A percentile compares a stretch with the other conserved stretches of the same genome.
These are phyloP conservation scores for Chernovozyma aurita DNA, from an alignment of 1,139 yeast species.

Conservation along the genomic window DNA sequence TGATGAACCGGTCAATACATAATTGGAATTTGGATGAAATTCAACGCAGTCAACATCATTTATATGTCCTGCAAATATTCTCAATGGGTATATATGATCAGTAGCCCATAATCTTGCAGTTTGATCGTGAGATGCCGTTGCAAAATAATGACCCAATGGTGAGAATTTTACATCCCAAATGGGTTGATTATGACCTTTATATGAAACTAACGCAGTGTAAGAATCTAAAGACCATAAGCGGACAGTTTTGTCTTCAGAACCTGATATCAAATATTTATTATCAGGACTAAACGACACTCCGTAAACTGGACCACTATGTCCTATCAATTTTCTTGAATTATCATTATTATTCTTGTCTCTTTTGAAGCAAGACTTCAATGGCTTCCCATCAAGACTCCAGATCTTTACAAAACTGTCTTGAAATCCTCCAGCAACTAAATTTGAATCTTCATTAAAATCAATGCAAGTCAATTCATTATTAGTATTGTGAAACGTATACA, in stretches of 20 bases:
- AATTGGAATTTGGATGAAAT: slow-evolving; percentile 95
- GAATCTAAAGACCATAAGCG: slow-evolving; percentile 94
- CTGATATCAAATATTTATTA: slow-evolving; percentile 70
- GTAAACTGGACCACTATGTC: slow-evolving; percentile 94
- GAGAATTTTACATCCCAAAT: slow-evolving; percentile 96
- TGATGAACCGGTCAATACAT: slow-evolving; percentile 89
- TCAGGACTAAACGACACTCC: slow-evolving; percentile 91
- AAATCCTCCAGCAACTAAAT: slow-evolving; percentile 89
- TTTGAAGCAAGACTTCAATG: slow-evolving; percentile 62
- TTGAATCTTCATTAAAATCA: slow-evolving; percentile 82
- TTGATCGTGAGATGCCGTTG: slow-evolving; percentile 95
- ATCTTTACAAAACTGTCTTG: slow-evolving; percentile 85
- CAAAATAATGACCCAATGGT: slow-evolving; percentile 95
- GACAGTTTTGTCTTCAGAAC: slow-evolving; percentile 89
- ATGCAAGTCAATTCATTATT: slow-evolving; percentile 81
- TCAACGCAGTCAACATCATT: slow-evolving; percentile 94
- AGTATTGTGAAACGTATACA: slow-evolving; percentile 97
- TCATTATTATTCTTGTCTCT: slow-evolving; percentile 51
- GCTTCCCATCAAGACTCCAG: slow-evolving; percentile 92
- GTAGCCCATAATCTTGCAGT: slow-evolving; percentile 98
- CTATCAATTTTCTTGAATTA: slow-evolving; percentile 64
- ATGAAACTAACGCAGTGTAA: slow-evolving; percentile 82
- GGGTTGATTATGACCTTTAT: slow-evolving; percentile 94
- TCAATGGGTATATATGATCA: slow-evolving; percentile 92
- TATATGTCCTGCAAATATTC: slow-evolving; percentile 96